Conservation (phyloP, 2,329 filamentous ascomycete genomes). For the Harringtonia aguacate region DNA sequence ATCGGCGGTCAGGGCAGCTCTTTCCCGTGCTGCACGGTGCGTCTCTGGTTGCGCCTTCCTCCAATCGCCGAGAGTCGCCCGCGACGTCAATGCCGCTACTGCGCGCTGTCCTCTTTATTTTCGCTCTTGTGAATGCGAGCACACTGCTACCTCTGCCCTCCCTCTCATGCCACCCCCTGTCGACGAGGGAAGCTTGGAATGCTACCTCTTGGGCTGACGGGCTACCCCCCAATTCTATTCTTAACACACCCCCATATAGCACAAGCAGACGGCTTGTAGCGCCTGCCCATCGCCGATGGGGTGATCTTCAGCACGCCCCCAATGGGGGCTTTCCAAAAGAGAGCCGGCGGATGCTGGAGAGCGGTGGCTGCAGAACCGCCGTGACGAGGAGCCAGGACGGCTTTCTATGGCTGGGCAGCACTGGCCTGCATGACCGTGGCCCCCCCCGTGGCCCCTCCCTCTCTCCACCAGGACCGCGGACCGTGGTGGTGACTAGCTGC, state of each 20-base stretch:
- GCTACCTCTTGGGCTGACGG: too few relatives aligned
- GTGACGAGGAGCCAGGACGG: too few relatives aligned
- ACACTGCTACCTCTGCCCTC: not conserved
- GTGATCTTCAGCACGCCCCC: not conserved
- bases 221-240: too few relatives aligned
- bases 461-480: too few relatives aligned
- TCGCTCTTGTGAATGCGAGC: not conserved
- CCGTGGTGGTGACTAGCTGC: too few relatives aligned
- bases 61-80: not conserved
- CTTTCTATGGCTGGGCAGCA: too few relatives aligned
- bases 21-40: not conserved
- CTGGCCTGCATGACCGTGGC: too few relatives aligned
- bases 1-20: constrained; percentile 8
- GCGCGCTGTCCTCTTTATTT: not conserved
- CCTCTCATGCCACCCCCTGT: not conserved
- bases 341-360: too few relatives aligned
- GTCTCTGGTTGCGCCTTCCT: not conserved
- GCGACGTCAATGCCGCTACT: not conserved
- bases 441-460: too few relatives aligned
- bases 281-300: not conserved
- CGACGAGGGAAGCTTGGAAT: too few relatives aligned
- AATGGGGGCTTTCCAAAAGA: not conserved
- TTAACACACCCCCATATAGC: too few relatives aligned
- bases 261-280: not conserved
- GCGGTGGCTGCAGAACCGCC: too few relatives aligned